phyloP scores from a whole-genome alignment of 192 early-diverging fungal species.

The Chytriomyces sp. region DNA sequence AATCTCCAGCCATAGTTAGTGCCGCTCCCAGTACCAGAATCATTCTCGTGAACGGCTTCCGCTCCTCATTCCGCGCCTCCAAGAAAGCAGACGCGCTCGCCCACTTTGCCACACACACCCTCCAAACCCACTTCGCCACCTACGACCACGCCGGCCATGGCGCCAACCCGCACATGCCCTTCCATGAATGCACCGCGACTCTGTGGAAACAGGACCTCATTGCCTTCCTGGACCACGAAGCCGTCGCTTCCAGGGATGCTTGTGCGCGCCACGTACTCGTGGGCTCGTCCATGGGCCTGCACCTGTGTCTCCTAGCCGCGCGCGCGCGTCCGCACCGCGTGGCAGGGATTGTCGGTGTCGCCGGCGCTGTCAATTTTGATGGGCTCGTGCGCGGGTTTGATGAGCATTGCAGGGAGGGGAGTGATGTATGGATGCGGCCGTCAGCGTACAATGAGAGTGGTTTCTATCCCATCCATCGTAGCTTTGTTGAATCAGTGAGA shows the following conservation, averaged over 20 bases:
- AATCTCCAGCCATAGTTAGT: too few species aligned
- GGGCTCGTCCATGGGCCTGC: background rate
- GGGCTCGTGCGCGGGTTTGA: background rate
- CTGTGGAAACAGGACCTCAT: constrained; percentile 8
- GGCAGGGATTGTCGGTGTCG: constrained; percentile 7
- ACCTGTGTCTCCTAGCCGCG: background rate
- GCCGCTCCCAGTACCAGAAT: too few species aligned
- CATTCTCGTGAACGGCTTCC: constrained; percentile 2
- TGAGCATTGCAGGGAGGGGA: background rate
- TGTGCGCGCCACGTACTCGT: background rate
- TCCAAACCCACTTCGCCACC: constrained; percentile 1
- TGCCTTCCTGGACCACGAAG: background rate
- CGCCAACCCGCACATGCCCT: background rate
- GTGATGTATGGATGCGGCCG: constrained; percentile 2
- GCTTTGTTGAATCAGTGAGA: background rate
- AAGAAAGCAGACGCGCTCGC: background rate
- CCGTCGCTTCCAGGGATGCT: too few species aligned
- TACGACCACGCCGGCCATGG: constrained; percentile 17
- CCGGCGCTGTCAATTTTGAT: background rate
- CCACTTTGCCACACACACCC: background rate
- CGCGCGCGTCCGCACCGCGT: background rate
- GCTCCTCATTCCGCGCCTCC: constrained; percentile 3
- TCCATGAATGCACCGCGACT: constrained; percentile 8
- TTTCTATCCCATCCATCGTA: constrained; percentile 5
- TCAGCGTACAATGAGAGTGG: background rate